These are phyloP conservation scores for Talaromyces atroroseus DNA, from an alignment of 2,329 filamentous ascomycete genomes.

Conservation along the genomic window DNA sequence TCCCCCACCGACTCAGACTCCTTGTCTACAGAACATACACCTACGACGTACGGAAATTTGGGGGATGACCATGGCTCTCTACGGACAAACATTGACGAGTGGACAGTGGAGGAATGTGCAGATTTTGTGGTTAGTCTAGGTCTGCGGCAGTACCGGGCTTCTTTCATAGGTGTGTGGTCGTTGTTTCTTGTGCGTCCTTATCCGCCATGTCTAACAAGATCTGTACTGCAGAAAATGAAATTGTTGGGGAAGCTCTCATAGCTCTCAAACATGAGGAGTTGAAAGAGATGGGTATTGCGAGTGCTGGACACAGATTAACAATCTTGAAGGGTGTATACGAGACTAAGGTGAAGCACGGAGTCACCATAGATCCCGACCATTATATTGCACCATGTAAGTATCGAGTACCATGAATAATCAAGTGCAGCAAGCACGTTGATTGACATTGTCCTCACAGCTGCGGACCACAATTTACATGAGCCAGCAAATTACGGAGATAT, in stretches of 20 bases:
- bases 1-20: slow-evolving; percentile 55
- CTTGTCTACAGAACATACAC: slow-evolving; percentile 56
- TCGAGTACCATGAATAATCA: neutral
- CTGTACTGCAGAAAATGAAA: slow-evolving; percentile 71
- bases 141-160: slow-evolving; percentile 73
- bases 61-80: slow-evolving; percentile 50
- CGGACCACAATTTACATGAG: slow-evolving; percentile 81
- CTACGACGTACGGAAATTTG: slow-evolving; percentile 53
- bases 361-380: slow-evolving; percentile 85
- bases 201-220: neutral
- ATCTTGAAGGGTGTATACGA: slow-evolving; percentile 96
- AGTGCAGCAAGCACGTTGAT: neutral
- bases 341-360: slow-evolving; percentile 87
- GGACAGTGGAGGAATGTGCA: slow-evolving; percentile 77
- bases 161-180: slow-evolving; percentile 66
- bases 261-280: slow-evolving; percentile 87
- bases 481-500: slow-evolving; percentile 91
- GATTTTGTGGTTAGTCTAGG: slow-evolving; percentile 80
- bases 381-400: slow-evolving; percentile 84
- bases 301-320: slow-evolving; percentile 88
- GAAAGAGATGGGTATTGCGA: slow-evolving; percentile 88
- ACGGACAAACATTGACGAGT: slow-evolving; percentile 53
- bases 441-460: slow-evolving; percentile 53
- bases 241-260: slow-evolving; percentile 85
- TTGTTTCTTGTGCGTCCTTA: slow-evolving; percentile 9